Evolutionary conservation across 2,329 filamentous ascomycete genomes (phyloP), one percentile per base, ranked within the genome.

Genomic region (Exophiala lecanii-corni): DNA sequence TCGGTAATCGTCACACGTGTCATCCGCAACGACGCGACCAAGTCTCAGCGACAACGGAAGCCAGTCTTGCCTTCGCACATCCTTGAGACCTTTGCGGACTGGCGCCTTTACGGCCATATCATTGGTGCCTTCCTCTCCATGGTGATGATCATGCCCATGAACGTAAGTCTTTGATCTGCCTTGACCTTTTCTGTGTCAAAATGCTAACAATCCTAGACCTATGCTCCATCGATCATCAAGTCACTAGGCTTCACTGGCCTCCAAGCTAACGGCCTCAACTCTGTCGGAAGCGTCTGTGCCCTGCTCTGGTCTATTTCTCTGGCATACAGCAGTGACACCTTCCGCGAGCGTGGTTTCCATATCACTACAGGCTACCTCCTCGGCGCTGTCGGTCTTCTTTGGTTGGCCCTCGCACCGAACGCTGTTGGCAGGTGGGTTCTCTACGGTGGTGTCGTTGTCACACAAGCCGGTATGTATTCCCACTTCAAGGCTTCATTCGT

Each of bases 211-310:
- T 26, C 7, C 6, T 26, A 26, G 23, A 72, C 74, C 3, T 78
- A 79, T 47, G 68, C 72, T 0, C 75, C 75, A 0, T 71, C 69
- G 4, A 72, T 79, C 39, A 72, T 79, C 44, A 68, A 63, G 39
- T 68, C 66, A 6, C 71, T 79, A 31, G 76, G 75, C 1, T 79
- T 75, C 49, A 59, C 57, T 3, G 56, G 59, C 0, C 66, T 79
- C 2, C 61, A 59, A 1, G 70, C 69, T 32, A 79, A 79, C 44
- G 75, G 75, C 0, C 59, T 78, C 52, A 69, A 74, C 0, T 71
- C 74, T 0, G 74, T 79, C 7, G 73, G 75, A 15, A 50, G 55
- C 49, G 45, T 49, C 9, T 49, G 51, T 17, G 25, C 38, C 1
- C 41, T 55, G 16, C 19, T 52, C 2, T 47, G 39, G 31, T 52